Evolutionary conservation across 2,329 filamentous ascomycete genomes (phyloP).

Genomic region (Colletotrichum camelliae): DNA sequence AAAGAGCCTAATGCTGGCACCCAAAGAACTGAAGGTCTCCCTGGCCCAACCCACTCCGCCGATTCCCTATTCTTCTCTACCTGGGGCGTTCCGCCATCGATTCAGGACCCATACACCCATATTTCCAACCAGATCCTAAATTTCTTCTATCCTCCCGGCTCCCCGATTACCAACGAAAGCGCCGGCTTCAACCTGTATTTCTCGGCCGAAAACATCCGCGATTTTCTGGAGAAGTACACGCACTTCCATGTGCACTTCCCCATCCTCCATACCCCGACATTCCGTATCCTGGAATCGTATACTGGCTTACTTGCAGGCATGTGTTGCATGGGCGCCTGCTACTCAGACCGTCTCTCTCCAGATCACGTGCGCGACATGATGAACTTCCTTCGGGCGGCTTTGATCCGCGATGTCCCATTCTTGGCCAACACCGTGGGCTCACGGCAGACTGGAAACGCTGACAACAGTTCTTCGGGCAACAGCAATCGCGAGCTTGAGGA

Average conservation of each 20-base stretch:
- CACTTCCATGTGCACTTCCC: slow-evolving; percentile 79
- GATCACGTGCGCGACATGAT: slow-evolving; percentile 72
- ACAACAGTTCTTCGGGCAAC: slow-evolving; percentile 10
- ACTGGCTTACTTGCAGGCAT: slow-evolving; percentile 72
- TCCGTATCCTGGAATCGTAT: slow-evolving; percentile 69
- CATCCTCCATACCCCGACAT: slow-evolving; percentile 74
- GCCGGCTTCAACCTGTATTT: slow-evolving; percentile 64
- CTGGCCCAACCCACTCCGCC: slow-evolving; percentile 40
- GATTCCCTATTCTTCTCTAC: slow-evolving; percentile 54
- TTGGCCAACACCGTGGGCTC: slow-evolving; percentile 38
- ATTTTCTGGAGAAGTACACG: slow-evolving; percentile 73
- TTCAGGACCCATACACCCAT: slow-evolving; percentile 56
- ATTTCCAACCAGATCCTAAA: slow-evolving; percentile 61
- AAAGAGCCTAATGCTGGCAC: slow-evolving; percentile 64
- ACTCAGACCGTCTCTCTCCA: slow-evolving; percentile 67
- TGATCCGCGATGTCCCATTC: slow-evolving; percentile 61
- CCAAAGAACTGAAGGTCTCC: slow-evolving; percentile 52
- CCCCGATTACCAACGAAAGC: slow-evolving; percentile 59
- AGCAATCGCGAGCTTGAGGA: slow-evolving; percentile 61
- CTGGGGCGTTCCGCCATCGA: slow-evolving; percentile 52
- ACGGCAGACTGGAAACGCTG: not conserved
- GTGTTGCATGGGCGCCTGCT: slow-evolving; percentile 77
- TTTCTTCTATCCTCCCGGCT: slow-evolving; percentile 63
- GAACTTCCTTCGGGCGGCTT: slow-evolving; percentile 63
- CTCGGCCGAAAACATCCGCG: slow-evolving; percentile 71